Base-by-base conservation (phyloP, 345 rosid genomes). In the Linum lewisii region DNA sequence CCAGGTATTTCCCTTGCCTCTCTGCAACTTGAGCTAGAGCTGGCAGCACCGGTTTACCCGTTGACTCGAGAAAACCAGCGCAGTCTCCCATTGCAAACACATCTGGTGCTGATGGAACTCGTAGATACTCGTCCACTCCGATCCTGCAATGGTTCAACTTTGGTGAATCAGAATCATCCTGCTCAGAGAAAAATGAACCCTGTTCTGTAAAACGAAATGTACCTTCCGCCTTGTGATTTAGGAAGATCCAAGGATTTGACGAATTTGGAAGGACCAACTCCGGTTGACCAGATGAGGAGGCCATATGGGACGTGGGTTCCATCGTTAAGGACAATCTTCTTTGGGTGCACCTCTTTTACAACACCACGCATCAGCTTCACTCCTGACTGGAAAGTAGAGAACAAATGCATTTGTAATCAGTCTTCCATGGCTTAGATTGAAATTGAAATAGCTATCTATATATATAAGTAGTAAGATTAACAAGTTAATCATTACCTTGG, bases 11-110 rank as follows among this genome's bases (percentile, higher is more conserved):
- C 21, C 90, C 94, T 70, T 86, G 77, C 74, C 90, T 82, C 66
- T 86, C 94, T 4, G 86, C 86, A 14, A 84, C 93, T 81, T 83
- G 87, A 60, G 94, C 94, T 44, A 86, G 68, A 64, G 84, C 90
- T 6, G 87, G 94, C 36, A 86, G 90, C 57, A 86, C 86, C 0
- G 80, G 79, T 73, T 70, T 77, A 50, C 90, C 86, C 22, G 90
- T 83, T 14, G 80, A 71, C 71, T 86, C 87, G 56, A 84, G 87
- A 64, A 80, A 86, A 60, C 90, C 94, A 8, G 86, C 90, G 66
- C 84, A 86, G 32, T 86, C 94, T 24, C 87, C 94, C 0, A 84
- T 54, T 3, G 87, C 90, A 64, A 78, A 84, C 60, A 82, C 87
- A 73, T 86, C 90, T 57, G 81, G 83, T 26, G 75, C 82, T 0